A percentile compares a stretch with the other conserved stretches of the same genome.
Evolutionary conservation across 164 flowering plant genomes (phyloP).

Genomic region (Piper longum): DNA sequence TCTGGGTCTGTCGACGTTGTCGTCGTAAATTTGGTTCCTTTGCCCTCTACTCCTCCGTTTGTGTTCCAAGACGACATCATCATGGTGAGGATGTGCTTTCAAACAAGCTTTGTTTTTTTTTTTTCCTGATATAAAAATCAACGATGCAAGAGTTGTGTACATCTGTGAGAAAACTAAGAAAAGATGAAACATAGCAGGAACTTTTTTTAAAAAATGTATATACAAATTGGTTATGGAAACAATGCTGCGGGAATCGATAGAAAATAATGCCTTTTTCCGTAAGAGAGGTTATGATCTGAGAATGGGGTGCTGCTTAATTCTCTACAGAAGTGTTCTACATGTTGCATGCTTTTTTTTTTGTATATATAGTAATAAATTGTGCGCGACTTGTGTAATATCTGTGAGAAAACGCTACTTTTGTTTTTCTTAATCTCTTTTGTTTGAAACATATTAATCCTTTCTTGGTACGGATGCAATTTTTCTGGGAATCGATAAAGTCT

Average conservation of each 20-base stretch:
- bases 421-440: too few relatives aligned
- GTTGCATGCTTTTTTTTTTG: too few relatives aligned
- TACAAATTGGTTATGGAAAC: background rate
- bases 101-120: background rate
- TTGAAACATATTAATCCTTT: too few relatives aligned
- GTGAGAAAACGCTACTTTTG: too few relatives aligned
- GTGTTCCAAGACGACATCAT: constrained; percentile 15
- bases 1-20: constrained; percentile 44
- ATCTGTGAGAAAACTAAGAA: background rate
- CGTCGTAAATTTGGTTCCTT: constrained; percentile 33
- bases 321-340: too few relatives aligned
- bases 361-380: too few relatives aligned
- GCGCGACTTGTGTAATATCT: too few relatives aligned
- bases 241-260: background rate
- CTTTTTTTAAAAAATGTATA: background rate
- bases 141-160: background rate
- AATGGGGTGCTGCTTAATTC: background rate
- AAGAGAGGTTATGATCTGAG: background rate
- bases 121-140: background rate
- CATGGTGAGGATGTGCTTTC: constrained; percentile 18
- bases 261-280: background rate
- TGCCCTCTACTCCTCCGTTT: constrained; percentile 12
- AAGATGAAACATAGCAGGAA: background rate
- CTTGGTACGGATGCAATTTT: background rate
- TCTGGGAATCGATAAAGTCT: background rate